phyloP scores from a whole-genome alignment of 352 stramenopile species.

The Aphanomyces stellatus region DNA sequence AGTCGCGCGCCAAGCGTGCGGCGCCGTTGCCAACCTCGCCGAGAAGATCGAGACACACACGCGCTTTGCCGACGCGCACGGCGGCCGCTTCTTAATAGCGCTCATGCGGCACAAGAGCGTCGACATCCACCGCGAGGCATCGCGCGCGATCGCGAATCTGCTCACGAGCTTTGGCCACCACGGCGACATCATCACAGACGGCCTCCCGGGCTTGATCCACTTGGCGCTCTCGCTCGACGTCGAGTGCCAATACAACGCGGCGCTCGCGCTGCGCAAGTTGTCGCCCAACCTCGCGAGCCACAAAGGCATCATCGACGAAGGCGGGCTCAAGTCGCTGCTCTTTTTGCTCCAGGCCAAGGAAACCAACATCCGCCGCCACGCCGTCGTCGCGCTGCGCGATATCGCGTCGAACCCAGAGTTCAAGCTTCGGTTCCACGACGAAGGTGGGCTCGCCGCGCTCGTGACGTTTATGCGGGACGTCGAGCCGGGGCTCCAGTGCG shows the following conservation, averaged over 20 bases:
- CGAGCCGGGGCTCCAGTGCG: conserved; percentile 83
- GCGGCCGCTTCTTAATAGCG: conserved; percentile 61
- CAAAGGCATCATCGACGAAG: conserved; percentile 70
- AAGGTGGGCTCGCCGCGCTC: conserved; percentile 82
- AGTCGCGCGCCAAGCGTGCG: conserved; percentile 86
- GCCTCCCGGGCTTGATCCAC: conserved; percentile 83
- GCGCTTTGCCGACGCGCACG: conserved; percentile 66
- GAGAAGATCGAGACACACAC: conserved; percentile 92
- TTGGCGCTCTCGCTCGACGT: conserved; percentile 84
- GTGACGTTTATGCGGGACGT: conserved; percentile 83
- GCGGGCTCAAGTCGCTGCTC: conserved; percentile 88
- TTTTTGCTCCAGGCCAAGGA: conserved; percentile 87
- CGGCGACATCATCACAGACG: conserved; percentile 84
- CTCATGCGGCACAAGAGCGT: conserved; percentile 80
- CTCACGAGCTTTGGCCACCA: conserved; percentile 91
- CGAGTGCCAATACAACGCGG: conserved; percentile 93
- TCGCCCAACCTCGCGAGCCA: conserved; percentile 88
- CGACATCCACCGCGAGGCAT: conserved; percentile 92
- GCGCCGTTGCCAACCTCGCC: conserved; percentile 90
- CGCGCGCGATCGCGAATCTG: conserved; percentile 89
- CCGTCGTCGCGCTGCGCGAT: conserved; percentile 83
- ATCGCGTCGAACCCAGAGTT: conserved; percentile 84
- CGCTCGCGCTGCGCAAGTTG: conserved; percentile 92
- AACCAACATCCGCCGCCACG: conserved; percentile 88
- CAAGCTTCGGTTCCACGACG: conserved; percentile 76